Percentiles rank a stretch among this genome's conserved stretches.
Evolutionary conservation across 805 yeast genomes (phyloP).

Genomic region (Suhomyces kilbournensis): DNA sequence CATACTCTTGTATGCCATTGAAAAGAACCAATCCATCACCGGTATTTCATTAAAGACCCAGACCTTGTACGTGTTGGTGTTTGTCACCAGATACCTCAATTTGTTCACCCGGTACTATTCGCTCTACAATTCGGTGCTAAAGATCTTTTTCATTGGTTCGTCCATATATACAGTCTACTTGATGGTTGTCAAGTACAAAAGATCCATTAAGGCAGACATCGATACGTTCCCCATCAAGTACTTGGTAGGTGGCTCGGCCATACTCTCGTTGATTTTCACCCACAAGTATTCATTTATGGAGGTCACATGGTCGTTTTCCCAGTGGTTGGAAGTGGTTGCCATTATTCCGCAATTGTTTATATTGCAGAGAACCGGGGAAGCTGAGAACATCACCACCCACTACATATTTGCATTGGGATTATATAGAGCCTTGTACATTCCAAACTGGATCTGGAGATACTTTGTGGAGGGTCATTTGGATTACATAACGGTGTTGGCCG

Average conservation of each 20-base stretch:
- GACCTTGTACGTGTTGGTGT: slow-evolving; percentile 69
- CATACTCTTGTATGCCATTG: slow-evolving; percentile 70
- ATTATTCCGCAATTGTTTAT: slow-evolving; percentile 90
- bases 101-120: slow-evolving; percentile 56
- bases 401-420: slow-evolving; percentile 91
- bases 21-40: slow-evolving; percentile 57
- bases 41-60: slow-evolving; percentile 93
- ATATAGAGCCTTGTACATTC: slow-evolving; percentile 85
- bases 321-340: slow-evolving; percentile 92
- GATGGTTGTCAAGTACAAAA: slow-evolving; percentile 60
- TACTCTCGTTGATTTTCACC: slow-evolving; percentile 60
- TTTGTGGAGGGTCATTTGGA: slow-evolving; percentile 62
- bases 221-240: slow-evolving; percentile 73
- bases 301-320: slow-evolving; percentile 79
- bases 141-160: slow-evolving; percentile 72
- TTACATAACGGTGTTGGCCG: slow-evolving; percentile 69
- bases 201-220: slow-evolving; percentile 58
- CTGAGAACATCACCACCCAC: slow-evolving; percentile 83
- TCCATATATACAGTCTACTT: slow-evolving; percentile 73
- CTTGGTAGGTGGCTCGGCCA: slow-evolving; percentile 58
- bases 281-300: slow-evolving; percentile 61
- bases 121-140: slow-evolving; percentile 76
- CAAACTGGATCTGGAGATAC: slow-evolving; percentile 93
- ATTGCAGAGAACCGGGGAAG: slow-evolving; percentile 85
- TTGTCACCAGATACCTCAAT: slow-evolving; percentile 69